Evolutionary conservation across 805 yeast genomes (phyloP).

Genomic region (Zygoascus tannicola): DNA sequence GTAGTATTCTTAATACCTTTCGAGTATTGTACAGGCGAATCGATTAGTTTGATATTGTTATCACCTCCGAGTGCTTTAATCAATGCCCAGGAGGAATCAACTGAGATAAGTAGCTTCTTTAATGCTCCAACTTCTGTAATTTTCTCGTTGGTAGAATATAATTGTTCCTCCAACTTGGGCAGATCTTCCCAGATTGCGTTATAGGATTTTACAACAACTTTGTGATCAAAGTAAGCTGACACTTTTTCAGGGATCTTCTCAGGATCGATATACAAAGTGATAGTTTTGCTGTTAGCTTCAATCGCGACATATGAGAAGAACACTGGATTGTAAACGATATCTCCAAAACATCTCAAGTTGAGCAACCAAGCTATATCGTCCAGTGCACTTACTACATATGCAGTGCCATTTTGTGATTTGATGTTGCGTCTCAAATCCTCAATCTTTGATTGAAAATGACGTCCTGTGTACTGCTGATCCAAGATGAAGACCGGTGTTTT

Average conservation of each 20-base stretch:
- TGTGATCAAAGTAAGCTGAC: conserved; percentile 34
- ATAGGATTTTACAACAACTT: conserved; percentile 47
- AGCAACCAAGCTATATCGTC: conserved; percentile 91
- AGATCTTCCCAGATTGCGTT: conserved; percentile 51
- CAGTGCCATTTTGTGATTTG: conserved; percentile 27
- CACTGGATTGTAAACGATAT: conserved; percentile 78
- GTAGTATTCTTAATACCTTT: conserved; percentile 68
- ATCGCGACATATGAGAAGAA: conserved; percentile 63
- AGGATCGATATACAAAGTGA: conserved; percentile 47
- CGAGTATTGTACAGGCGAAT: conserved; percentile 54
- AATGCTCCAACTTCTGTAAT: conserved; percentile 8
- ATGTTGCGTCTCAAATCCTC: conserved; percentile 30
- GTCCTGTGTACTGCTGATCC: conserved; percentile 54
- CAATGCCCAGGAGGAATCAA: conserved; percentile 60
- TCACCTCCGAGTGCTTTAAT: conserved; percentile 41
- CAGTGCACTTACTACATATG: conserved; percentile 57
- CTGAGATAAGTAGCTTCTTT: conserved; percentile 43
- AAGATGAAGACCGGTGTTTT: conserved; percentile 42
- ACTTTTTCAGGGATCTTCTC: conserved; percentile 34
- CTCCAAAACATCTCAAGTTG: conserved; percentile 66
- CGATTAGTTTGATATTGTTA: conserved; percentile 33
- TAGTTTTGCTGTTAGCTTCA: conserved; percentile 28
- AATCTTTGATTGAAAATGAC: conserved; percentile 49
- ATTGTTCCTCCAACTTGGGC: conserved; percentile 15
- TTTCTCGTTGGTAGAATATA: conserved; percentile 6